Evolutionary conservation across 2,329 filamentous ascomycete genomes (phyloP), one percentile per base, ranked within the genome.

Genomic region (Curvularia eragrostidis): DNA sequence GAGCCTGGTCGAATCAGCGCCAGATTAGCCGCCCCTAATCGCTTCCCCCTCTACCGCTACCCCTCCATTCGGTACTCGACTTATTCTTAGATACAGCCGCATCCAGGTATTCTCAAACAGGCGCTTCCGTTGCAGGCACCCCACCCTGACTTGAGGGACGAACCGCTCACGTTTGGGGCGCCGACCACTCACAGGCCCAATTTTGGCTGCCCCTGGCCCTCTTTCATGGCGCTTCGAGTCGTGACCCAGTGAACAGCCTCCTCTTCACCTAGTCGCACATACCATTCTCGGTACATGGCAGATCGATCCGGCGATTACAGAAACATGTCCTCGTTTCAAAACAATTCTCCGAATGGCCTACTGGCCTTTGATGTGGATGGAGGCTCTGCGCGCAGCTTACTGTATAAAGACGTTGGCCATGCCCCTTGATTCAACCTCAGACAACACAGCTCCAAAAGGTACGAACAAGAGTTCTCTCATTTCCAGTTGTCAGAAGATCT

Each of bases 41-140:
- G 38, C 19, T 19, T 42, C 18, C 38, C 36, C 34, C 61, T 61
- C 65, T 62, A 64, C 62, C 65, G 49, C 53, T 53, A 38, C 60
- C 63, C 63, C 63, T 67, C 53, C 61, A 64, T 62, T 59, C 60
- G 56, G 53, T 61, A 60, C 52, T 56, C 51, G 62, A 69, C 73
- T 75, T 73, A 75, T 75, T 73, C 68, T 73, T 74, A 75, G 73
- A 67, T 57, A 73, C 66, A 73, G 67, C 70, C 70, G 70, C 71
- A 74, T 63, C 56, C 56, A 62, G 62, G 54, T 50, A 59, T 51
- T 55, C 66, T 73, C 72, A 75, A 75, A 75, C 71, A 72, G 73
- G 73, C 74, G 72, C 72, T 74, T 73, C 69, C 56, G 58, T 66
- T 61, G 58, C 65, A 62, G 63, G 63, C 58, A 58, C 42, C 36